Evolutionary conservation across 139 green algal genomes (phyloP).

Genomic region (Gonium pectorale): DNA sequence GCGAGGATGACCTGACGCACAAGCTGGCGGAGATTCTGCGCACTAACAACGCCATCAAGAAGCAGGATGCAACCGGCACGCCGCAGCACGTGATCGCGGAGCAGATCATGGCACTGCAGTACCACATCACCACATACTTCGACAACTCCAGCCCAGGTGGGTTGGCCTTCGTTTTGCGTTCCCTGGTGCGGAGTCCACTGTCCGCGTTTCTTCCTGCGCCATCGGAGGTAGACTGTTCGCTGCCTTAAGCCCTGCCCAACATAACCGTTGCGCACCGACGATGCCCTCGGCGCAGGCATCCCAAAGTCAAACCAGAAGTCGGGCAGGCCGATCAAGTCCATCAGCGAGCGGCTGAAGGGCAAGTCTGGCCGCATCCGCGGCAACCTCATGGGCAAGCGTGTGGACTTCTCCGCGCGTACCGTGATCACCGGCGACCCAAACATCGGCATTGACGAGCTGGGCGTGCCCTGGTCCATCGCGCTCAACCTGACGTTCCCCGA

Average conservation of each 20-base stretch:
- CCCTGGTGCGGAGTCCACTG: too few species aligned
- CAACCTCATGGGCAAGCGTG: constrained; percentile 99
- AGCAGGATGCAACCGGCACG: constrained; percentile 89
- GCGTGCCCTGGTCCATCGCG: constrained; percentile 97
- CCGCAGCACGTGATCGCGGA: constrained; percentile 85
- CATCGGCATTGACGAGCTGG: constrained; percentile 98
- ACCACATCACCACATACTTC: constrained; percentile 94
- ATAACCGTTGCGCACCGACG: too few species aligned
- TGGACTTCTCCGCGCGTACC: constrained; percentile 98
- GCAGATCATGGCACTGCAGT: constrained; percentile 76
- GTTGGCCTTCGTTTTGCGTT: too few species aligned
- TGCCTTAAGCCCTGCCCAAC: too few species aligned
- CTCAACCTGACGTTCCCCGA: constrained; percentile 99
- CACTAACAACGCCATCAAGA: constrained; percentile 89
- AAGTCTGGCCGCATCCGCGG: constrained; percentile 95
- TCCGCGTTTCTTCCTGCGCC: too few species aligned
- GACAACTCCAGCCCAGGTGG: constrained; percentile 93
- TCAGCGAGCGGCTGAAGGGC: constrained; percentile 82
- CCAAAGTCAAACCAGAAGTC: constrained; percentile 74
- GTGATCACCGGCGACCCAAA: constrained; percentile 99
- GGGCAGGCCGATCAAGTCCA: constrained; percentile 95
- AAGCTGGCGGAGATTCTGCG: constrained; percentile 97
- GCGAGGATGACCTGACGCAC: constrained; percentile 98
- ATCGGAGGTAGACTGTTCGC: too few species aligned
- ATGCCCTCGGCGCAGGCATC: constrained; percentile 39